A percentile compares a stretch with the other conserved stretches of the same genome.
Evolutionary conservation across 352 stramenopile genomes (phyloP).

Genomic region (Globisporangium rhizosaccharum): DNA sequence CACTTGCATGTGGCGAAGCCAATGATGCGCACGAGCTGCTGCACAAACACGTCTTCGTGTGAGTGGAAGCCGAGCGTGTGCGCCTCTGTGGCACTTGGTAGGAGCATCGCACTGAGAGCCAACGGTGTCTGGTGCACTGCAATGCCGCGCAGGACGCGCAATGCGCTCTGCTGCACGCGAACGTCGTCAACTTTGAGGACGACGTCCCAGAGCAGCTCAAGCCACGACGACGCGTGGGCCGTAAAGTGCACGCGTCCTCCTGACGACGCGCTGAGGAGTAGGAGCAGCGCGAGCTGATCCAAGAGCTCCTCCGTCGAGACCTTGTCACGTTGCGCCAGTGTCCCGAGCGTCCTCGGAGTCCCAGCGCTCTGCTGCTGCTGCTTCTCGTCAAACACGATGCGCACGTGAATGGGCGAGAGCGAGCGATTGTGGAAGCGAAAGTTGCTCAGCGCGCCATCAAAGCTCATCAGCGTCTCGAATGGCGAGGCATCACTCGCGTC

Average conservation of each 20-base stretch:
- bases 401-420: constrained; percentile 89
- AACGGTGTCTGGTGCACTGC: constrained; percentile 31
- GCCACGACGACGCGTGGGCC: constrained; percentile 33
- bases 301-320: constrained; percentile 5
- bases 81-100: neutral
- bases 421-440: constrained; percentile 88
- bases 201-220: constrained; percentile 41
- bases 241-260: constrained; percentile 41
- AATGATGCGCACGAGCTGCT: constrained; percentile 42
- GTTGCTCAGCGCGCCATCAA: constrained; percentile 82
- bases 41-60: constrained; percentile 27
- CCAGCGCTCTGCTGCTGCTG: constrained; percentile 12
- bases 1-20: constrained; percentile 35
- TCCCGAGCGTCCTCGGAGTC: neutral
- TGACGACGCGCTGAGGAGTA: constrained; percentile 42
- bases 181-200: constrained; percentile 41
- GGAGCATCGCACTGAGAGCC: constrained; percentile 15
- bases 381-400: constrained; percentile 86
- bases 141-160: constrained; percentile 49
- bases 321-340: neutral
- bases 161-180: constrained; percentile 54
- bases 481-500: too few relatives aligned
- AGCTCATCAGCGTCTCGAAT: constrained; percentile 26
- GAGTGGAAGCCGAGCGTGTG: constrained; percentile 19
- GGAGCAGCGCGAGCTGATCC: constrained; percentile 35